These are phyloP conservation scores for Tulasnella sp. DNA, from an alignment of 768 basidiomycete genomes.

Conservation along the genomic window DNA sequence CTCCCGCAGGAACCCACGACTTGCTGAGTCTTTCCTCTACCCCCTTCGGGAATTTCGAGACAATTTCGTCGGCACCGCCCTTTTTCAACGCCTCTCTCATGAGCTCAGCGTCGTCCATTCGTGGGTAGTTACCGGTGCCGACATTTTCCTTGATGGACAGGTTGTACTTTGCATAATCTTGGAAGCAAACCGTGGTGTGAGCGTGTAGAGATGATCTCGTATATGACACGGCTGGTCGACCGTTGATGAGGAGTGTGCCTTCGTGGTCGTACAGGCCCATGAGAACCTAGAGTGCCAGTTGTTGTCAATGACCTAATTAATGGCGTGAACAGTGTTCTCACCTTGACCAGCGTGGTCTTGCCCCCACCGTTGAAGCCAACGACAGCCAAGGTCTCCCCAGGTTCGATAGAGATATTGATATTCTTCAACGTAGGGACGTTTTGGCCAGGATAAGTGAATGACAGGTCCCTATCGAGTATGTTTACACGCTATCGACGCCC, in stretches of 20 bases:
- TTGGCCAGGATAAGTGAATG: conserved; percentile 72
- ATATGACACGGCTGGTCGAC: conserved; percentile 49
- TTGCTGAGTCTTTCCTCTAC: conserved; percentile 55
- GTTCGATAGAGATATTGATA: conserved; percentile 53
- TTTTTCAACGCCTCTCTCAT: conserved; percentile 54
- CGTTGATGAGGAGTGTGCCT: conserved; percentile 61
- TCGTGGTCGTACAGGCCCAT: conserved; percentile 70
- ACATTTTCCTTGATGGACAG: conserved; percentile 70
- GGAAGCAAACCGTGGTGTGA: conserved; percentile 67
- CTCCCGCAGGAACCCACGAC: not conserved
- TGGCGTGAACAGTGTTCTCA: not conserved
- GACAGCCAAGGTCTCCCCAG: conserved; percentile 74
- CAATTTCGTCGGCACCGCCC: conserved; percentile 56
- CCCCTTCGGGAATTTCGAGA: conserved; percentile 56
- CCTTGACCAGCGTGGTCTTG: conserved; percentile 15
- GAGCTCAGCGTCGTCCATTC: conserved; percentile 42
- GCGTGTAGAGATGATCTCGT: conserved; percentile 61
- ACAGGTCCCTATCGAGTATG: conserved; percentile 35
- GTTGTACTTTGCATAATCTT: conserved; percentile 65
- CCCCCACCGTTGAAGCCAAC: conserved; percentile 37
- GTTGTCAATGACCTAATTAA: conserved; percentile 29
- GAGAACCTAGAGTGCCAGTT: conserved; percentile 55
- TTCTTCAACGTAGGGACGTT: conserved; percentile 53
- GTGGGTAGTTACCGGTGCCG: conserved; percentile 67
- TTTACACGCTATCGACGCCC: not conserved